Conservation (phyloP, 148 eudicot genomes). For the Vaccinium darrowii region DNA sequence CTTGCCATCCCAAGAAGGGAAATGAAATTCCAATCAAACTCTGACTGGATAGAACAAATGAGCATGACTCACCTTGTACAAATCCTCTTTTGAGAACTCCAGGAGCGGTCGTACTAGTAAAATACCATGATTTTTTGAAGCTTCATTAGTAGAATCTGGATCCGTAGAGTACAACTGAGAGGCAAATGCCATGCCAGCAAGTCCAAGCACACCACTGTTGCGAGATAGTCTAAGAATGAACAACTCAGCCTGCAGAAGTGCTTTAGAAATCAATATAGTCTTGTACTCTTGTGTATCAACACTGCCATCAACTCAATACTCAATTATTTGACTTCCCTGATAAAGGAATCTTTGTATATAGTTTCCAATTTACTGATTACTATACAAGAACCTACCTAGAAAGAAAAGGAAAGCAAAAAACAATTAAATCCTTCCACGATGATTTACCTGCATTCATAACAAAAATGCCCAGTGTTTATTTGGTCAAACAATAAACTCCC, state of each 20-base stretch:
- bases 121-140: too few species aligned
- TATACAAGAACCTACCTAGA: background rate
- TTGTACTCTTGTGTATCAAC: background rate
- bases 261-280: conserved; percentile 19
- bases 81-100: too few species aligned
- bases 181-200: conserved; percentile 91
- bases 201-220: conserved; percentile 96
- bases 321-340: background rate
- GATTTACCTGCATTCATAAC: background rate
- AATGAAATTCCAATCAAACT: too few species aligned
- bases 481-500: background rate
- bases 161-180: conserved; percentile 67
- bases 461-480: background rate
- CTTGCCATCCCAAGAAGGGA: too few species aligned
- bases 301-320: conserved; percentile 8
- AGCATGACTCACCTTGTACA: too few species aligned
- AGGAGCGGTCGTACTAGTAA: too few species aligned
- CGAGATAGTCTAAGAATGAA: conserved; percentile 90
- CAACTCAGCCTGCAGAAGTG: conserved; percentile 73
- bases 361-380: background rate
- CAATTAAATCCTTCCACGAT: background rate
- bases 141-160: too few species aligned
- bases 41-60: too few species aligned
- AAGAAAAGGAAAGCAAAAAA: background rate
- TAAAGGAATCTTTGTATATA: background rate